Evolutionary conservation across 345 rosid genomes (phyloP), one percentile per base, ranked within the genome.

Genomic region (Chamaenerion angustifolium): DNA sequence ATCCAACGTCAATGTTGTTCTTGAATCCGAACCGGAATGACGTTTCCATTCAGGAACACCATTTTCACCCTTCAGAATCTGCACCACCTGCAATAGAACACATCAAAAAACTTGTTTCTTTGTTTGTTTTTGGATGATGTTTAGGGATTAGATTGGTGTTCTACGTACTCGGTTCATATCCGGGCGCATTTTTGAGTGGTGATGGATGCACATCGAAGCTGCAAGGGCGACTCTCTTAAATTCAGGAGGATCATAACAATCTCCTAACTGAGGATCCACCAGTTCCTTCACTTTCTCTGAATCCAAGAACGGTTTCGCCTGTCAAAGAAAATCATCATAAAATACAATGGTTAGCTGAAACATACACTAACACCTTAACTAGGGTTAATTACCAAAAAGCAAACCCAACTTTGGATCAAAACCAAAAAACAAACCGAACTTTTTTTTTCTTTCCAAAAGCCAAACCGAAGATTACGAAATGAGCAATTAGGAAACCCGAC

Each of bases 291-390:
- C 61, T 3, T 55, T 61, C 37, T 63, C 71, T 37, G 58, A 48
- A 60, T 81, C 87, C 51, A 90, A 55, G 49, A 85, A 64, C 12
- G 95, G 94, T 61, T 83, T 83, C 18, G 96, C 98, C 98, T 90
- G 55, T 35, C 25, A 1, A n/a, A n/a, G 25, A 48, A 45, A 11
- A 40, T 12, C 13, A 10, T 5, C 14, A 27, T 2, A n/a, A n/a
- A n/a, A n/a, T n/a, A n/a, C n/a, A 21, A 21, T 21, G 25, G 4
- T 2, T 21, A 2, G 4, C 25, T 21, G 25, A 21, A 21, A 21
- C 25, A n/a, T n/a, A n/a, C n/a, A n/a, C n/a, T n/a, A n/a, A n/a
- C n/a, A n/a, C n/a, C n/a, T n/a, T n/a, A n/a, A n/a, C n/a, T n/a
- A n/a, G n/a, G n/a, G n/a, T n/a, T n/a, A n/a, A n/a, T n/a, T n/a